Conservation (phyloP, 2,329 filamentous ascomycete species). For the Zalaria sp. region DNA sequence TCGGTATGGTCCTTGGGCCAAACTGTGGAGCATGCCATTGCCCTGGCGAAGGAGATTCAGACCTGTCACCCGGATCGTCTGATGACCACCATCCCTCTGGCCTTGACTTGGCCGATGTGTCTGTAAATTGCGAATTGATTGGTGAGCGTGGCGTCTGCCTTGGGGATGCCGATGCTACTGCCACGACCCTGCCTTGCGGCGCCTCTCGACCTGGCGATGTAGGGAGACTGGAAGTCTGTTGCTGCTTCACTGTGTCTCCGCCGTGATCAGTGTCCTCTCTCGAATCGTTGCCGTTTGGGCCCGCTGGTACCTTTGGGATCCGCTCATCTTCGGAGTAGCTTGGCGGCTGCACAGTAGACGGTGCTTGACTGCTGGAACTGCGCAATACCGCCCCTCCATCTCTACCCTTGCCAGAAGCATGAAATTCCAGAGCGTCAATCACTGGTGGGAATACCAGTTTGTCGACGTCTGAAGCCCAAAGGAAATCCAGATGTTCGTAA, state of each 20-base stretch:
- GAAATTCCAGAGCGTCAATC: conserved; percentile 71
- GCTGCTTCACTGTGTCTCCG: background rate
- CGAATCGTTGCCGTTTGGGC: background rate
- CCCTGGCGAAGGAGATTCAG: conserved; percentile 1
- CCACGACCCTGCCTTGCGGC: background rate
- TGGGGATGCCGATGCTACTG: background rate
- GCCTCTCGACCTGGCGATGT: background rate
- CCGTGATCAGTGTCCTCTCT: no score
- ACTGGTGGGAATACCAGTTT: conserved; percentile 79
- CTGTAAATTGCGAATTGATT: conserved; percentile 2
- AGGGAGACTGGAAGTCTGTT: background rate
- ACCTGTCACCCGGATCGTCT: conserved; percentile 4
- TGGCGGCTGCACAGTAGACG: conserved; percentile 3
- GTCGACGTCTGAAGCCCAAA: conserved; percentile 83
- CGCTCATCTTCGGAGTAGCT: conserved; percentile 6
- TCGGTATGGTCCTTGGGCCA: background rate
- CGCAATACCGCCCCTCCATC: conserved; percentile 1
- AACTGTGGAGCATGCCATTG: conserved; percentile 1
- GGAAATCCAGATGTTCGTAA: conserved; percentile 92
- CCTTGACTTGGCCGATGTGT: conserved; percentile 4
- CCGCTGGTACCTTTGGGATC: conserved; percentile 1
- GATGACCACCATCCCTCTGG: conserved; percentile 5
- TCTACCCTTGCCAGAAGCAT: conserved; percentile 16
- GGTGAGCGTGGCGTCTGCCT: background rate
- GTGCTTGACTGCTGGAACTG: conserved; percentile 3